phyloP scores from a whole-genome alignment of 805 yeast species.

The Wickerhamomyces bovis region DNA sequence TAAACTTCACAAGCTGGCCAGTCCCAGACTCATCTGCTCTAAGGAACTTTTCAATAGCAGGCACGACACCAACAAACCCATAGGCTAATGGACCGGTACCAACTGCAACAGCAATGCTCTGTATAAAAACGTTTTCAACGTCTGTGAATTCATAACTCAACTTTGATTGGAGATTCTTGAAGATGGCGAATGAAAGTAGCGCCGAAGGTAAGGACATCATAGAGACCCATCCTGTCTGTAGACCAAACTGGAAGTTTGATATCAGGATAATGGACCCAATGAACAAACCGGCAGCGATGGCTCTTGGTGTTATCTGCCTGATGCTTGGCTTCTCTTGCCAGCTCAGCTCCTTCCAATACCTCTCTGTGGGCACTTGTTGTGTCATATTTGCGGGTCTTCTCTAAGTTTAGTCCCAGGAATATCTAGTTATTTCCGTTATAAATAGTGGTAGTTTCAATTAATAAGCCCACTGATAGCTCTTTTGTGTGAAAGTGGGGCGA shows the following conservation, averaged over 20 bases:
- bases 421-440: too few relatives aligned
- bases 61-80: conserved; percentile 92
- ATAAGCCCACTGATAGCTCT: not conserved
- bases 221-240: conserved; percentile 98
- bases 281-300: conserved; percentile 66
- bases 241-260: conserved; percentile 92
- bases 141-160: conserved; percentile 55
- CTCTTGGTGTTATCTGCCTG: conserved; percentile 67
- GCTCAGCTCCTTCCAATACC: conserved; percentile 18
- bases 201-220: conserved; percentile 99
- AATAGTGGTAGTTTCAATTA: not conserved
- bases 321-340: conserved; percentile 39
- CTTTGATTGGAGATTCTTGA: conserved; percentile 45
- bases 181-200: conserved; percentile 75
- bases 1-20: conserved; percentile 29
- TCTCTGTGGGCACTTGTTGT: not conserved
- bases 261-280: conserved; percentile 86
- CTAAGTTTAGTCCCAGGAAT: not conserved
- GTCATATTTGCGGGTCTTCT: not conserved
- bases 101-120: conserved; percentile 91
- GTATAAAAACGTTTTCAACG: conserved; percentile 91
- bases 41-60: conserved; percentile 88
- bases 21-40: conserved; percentile 74
- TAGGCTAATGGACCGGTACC: conserved; percentile 97
- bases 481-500: not conserved